Evolutionary conservation across 805 yeast genomes (phyloP).

Genomic region (Schwanniomyces vanrijiae): DNA sequence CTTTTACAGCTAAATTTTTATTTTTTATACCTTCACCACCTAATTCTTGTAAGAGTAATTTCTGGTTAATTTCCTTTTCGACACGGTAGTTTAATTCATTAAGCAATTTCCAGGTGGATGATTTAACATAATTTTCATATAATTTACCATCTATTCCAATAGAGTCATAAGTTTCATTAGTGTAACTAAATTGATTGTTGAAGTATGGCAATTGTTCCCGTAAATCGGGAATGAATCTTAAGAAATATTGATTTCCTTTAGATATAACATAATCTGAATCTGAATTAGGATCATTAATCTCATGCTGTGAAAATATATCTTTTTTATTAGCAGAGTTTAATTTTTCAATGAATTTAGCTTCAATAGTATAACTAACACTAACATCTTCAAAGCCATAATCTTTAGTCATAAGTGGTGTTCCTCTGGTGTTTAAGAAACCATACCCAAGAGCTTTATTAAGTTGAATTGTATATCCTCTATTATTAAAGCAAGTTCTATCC

Average conservation of each 20-base stretch:
- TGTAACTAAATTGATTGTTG: constrained; percentile 23
- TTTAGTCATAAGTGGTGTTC: constrained; percentile 52
- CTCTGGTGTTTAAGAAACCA: constrained; percentile 49
- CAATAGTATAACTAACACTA: constrained; percentile 52
- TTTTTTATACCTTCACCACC: constrained; percentile 29
- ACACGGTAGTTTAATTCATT: constrained; percentile 26
- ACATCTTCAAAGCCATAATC: constrained; percentile 47
- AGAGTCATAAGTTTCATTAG: constrained; percentile 27
- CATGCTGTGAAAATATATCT: constrained; percentile 29
- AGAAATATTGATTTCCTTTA: constrained; percentile 32
- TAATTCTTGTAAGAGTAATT: constrained; percentile 25
- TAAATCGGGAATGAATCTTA: constrained; percentile 41
- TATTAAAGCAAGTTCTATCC: constrained; percentile 36
- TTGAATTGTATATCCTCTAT: constrained; percentile 32
- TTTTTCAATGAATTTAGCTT: constrained; percentile 55
- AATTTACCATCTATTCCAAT: constrained; percentile 38
- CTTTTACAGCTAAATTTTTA: constrained; percentile 25
- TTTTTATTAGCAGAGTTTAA: constrained; percentile 28
- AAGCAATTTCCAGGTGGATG: constrained; percentile 34
- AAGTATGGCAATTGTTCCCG: constrained; percentile 24
- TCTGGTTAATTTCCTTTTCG: constrained; percentile 37
- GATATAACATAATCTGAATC: constrained; percentile 36
- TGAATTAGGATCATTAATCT: constrained; percentile 36
- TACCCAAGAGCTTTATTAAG: constrained; percentile 50
- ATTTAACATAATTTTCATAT: constrained; percentile 21